These are phyloP conservation scores for Acephala macrosclerotiorum DNA, from an alignment of 2,329 filamentous ascomycete genomes.

Conservation along the genomic window DNA sequence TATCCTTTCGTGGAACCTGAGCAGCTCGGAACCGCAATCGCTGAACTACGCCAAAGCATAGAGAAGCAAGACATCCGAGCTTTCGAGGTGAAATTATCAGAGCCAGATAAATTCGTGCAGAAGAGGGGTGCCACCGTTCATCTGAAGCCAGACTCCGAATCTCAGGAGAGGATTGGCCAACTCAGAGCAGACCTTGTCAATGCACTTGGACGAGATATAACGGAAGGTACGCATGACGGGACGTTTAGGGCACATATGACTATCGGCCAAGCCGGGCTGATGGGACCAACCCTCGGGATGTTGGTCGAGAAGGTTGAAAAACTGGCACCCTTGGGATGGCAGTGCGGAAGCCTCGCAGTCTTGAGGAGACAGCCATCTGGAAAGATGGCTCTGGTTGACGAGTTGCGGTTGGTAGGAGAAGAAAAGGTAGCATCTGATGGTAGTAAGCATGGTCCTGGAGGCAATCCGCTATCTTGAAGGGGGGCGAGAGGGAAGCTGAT, in stretches of 20 bases:
- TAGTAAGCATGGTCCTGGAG: not conserved
- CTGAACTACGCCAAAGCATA: conserved; percentile 47
- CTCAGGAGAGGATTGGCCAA: conserved; percentile 17
- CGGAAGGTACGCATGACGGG: conserved; percentile 32
- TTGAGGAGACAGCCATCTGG: conserved; percentile 57
- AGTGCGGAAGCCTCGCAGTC: conserved; percentile 56
- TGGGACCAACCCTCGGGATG: conserved; percentile 52
- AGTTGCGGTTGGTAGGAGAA: conserved; percentile 18
- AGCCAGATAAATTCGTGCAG: conserved; percentile 28
- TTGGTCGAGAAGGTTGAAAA: conserved; percentile 59
- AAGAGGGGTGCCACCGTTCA: conserved; percentile 32
- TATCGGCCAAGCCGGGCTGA: conserved; percentile 63
- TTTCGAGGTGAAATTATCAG: conserved; percentile 25
- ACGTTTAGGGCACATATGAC: conserved; percentile 58
- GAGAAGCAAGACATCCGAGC: conserved; percentile 47
- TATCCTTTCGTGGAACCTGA: conserved; percentile 68
- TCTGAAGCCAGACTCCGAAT: conserved; percentile 24
- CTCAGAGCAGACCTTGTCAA: conserved; percentile 23
- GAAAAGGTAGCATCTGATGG: not conserved
- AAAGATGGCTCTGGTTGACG: conserved; percentile 55
- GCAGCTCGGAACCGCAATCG: conserved; percentile 46
- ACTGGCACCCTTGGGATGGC: conserved; percentile 58
- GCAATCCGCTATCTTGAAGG: not conserved
- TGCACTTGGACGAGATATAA: conserved; percentile 24
- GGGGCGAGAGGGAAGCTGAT: conserved; percentile 5